Conservation (phyloP, 2,329 filamentous ascomycete species). For the Didymellaceae sp. region DNA sequence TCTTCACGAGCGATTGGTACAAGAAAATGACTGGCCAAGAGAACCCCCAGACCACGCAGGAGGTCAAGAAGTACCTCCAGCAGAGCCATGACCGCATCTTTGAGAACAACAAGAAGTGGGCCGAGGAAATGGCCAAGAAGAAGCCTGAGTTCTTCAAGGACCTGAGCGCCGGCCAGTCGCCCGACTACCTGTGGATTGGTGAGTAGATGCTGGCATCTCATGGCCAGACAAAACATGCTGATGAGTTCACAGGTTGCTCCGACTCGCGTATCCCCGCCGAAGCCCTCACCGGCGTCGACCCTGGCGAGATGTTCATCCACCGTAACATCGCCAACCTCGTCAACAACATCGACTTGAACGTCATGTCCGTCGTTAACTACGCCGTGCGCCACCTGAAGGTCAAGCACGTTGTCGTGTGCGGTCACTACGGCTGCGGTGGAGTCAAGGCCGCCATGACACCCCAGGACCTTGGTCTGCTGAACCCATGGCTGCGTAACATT, state of each 20-base stretch:
- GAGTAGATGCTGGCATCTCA: constrained; percentile 24
- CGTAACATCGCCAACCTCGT: constrained; percentile 49
- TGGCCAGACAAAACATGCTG: too few relatives aligned
- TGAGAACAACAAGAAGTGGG: constrained; percentile 72
- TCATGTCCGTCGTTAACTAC: constrained; percentile 51
- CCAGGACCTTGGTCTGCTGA: constrained; percentile 72
- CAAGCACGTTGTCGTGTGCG: constrained; percentile 73
- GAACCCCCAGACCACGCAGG: constrained; percentile 25
- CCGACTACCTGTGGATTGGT: constrained; percentile 68
- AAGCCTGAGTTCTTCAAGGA: constrained; percentile 72
- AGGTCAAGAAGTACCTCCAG: constrained; percentile 60
- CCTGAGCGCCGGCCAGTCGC: constrained; percentile 68
- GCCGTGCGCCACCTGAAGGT: constrained; percentile 57
- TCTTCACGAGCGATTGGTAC: constrained; percentile 19
- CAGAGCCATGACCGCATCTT: constrained; percentile 72
- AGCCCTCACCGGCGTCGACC: constrained; percentile 49
- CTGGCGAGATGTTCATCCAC: constrained; percentile 45
- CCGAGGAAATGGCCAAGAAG: constrained; percentile 61
- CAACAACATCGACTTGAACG: constrained; percentile 50
- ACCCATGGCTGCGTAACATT: constrained; percentile 77
- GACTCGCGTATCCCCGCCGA: constrained; percentile 51
- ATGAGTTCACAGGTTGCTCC: constrained; percentile 41
- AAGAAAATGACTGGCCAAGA: constrained; percentile 32
- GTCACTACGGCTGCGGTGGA: constrained; percentile 73
- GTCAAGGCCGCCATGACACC: constrained; percentile 68